Conservation (phyloP, 2,329 filamentous ascomycete species). For the Penicillium sp. region DNA sequence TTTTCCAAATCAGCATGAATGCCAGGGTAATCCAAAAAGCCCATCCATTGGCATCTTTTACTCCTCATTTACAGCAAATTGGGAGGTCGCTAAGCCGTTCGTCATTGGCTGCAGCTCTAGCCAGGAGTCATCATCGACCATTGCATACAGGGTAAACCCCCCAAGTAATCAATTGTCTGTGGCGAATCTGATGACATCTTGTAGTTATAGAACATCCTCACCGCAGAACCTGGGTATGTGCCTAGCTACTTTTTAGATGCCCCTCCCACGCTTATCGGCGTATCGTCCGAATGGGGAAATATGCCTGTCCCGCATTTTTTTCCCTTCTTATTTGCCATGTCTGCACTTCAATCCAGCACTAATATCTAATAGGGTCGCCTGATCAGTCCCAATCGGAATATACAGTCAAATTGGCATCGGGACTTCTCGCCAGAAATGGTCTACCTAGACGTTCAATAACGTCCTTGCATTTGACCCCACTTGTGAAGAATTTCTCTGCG, state of each 20-base stretch:
- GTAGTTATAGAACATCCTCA: not conserved
- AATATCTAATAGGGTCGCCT: conserved; percentile 5
- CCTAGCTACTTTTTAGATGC: not conserved
- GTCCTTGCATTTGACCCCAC: conserved; percentile 4
- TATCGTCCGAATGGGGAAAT: conserved; percentile 11
- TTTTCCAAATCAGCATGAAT: not conserved
- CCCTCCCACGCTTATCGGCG: conserved; percentile 8
- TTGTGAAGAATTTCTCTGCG: conserved; percentile 20
- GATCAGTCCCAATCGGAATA: not conserved
- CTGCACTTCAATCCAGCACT: conserved; percentile 1
- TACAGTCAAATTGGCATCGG: conserved; percentile 1
- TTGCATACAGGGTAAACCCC: not conserved
- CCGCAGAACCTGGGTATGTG: not conserved
- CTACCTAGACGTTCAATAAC: not conserved
- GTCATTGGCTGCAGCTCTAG: not conserved
- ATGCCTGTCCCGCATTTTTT: conserved; percentile 10
- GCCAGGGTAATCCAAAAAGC: not conserved
- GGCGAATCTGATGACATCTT: not conserved
- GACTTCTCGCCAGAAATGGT: conserved; percentile 9
- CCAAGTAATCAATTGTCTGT: not conserved
- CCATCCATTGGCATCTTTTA: not conserved
- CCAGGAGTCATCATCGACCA: not conserved
- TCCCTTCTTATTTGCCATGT: conserved; percentile 1
- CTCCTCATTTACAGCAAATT: not conserved
- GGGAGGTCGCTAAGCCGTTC: not conserved